Evolutionary conservation across 768 basidiomycete species (phyloP).

Genomic region (Tephrocybe sp.): DNA sequence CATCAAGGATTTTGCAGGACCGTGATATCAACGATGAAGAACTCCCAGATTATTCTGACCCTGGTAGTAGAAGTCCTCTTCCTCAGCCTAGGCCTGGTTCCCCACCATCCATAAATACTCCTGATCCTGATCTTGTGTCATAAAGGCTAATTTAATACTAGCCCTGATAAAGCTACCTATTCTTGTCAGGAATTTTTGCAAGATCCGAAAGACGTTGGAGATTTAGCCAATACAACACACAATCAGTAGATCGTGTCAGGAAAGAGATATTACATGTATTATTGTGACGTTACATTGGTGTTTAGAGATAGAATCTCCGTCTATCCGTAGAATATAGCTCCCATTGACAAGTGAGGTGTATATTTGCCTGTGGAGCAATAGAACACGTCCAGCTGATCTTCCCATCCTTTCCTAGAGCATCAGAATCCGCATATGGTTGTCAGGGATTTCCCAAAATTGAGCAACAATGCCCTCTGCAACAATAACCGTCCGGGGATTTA

Average conservation of each 20-base stretch:
- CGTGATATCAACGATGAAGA: neutral
- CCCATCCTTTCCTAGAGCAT: slow-evolving; percentile 31
- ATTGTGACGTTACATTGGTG: no score
- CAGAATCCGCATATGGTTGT: slow-evolving; percentile 14
- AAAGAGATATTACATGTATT: no score
- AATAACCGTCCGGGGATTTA: slow-evolving; percentile 16
- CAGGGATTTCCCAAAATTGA: slow-evolving; percentile 32
- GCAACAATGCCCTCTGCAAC: slow-evolving; percentile 26
- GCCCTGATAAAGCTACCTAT: no score
- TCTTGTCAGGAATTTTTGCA: no score
- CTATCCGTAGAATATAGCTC: slow-evolving; percentile 5
- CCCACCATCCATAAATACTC: no score
- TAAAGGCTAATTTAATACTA: no score
- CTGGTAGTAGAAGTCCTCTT: neutral
- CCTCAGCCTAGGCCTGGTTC: neutral
- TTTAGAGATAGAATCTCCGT: neutral
- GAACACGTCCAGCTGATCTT: slow-evolving; percentile 32
- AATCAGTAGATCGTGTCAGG: no score
- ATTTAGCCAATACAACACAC: no score
- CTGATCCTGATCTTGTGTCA: no score
- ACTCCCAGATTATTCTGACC: neutral
- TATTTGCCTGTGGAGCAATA: slow-evolving; percentile 28
- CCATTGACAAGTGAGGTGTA: slow-evolving; percentile 28
- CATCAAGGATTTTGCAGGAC: no score
- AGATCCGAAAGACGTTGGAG: no score